Conservation (phyloP, 352 stramenopile species). For the Pythium aphanidermatum region DNA sequence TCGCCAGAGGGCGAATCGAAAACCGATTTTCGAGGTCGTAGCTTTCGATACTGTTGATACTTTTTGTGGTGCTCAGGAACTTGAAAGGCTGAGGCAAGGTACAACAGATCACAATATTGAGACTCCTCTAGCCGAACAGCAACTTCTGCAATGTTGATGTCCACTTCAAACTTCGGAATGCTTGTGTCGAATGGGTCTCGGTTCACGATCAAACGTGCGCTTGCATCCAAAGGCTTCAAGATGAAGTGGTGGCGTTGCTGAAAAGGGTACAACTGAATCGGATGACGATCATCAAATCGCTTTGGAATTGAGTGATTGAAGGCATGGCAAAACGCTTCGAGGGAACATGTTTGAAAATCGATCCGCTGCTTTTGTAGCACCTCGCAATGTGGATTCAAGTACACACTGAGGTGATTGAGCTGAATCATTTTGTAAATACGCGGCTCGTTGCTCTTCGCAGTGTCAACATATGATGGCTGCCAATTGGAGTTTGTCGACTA, state of each 20-base stretch:
- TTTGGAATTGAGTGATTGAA: conserved; percentile 81
- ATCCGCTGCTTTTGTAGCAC: conserved; percentile 43
- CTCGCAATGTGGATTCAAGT: conserved; percentile 77
- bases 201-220: conserved; percentile 75
- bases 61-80: conserved; percentile 67
- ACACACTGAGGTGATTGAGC: conserved; percentile 84
- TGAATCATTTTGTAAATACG: conserved; percentile 88
- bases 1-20: conserved; percentile 41
- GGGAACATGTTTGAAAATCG: conserved; percentile 64
- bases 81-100: conserved; percentile 66
- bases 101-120: conserved; percentile 85
- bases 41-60: conserved; percentile 69
- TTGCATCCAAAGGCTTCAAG: conserved; percentile 78
- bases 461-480: conserved; percentile 82
- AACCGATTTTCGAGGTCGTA: conserved; percentile 45
- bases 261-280: conserved; percentile 66
- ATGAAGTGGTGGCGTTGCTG: conserved; percentile 81
- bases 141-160: conserved; percentile 72
- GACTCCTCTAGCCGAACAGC: conserved; percentile 80
- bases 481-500: conserved; percentile 86
- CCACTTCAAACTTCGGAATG: conserved; percentile 77
- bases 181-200: conserved; percentile 68
- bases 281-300: conserved; percentile 66
- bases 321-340: conserved; percentile 69
- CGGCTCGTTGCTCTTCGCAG: conserved; percentile 69